These are phyloP conservation scores for Lactarius quietus DNA, from an alignment of 768 basidiomycete species.

Conservation along the genomic window DNA sequence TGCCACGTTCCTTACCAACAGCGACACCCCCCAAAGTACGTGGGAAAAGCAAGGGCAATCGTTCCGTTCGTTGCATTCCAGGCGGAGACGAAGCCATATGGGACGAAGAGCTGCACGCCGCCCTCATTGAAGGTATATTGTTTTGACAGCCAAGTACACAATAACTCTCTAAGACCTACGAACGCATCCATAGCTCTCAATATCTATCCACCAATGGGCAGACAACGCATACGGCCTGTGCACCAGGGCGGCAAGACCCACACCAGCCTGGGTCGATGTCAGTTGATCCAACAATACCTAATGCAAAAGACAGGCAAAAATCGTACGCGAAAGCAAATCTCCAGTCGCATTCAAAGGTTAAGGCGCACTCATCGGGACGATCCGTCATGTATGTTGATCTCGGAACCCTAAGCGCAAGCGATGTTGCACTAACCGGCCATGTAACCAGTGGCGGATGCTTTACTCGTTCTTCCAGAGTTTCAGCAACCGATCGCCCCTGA, in stretches of 20 bases:
- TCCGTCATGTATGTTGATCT: conserved; percentile 34
- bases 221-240: conserved; percentile 22
- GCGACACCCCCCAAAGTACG: conserved; percentile 11
- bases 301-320: conserved; percentile 38
- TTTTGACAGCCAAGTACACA: conserved; percentile 12
- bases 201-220: conserved; percentile 27
- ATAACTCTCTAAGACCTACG: background rate
- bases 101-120: conserved; percentile 24
- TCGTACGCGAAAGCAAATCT: conserved; percentile 40
- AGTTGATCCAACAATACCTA: conserved; percentile 39
- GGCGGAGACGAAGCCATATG: conserved; percentile 26
- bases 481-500: conserved; percentile 6
- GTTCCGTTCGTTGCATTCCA: conserved; percentile 25
- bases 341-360: conserved; percentile 39
- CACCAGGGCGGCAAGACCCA: conserved; percentile 5
- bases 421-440: background rate
- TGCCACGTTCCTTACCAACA: conserved; percentile 18
- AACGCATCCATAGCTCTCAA: conserved; percentile 16
- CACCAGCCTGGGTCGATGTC: conserved; percentile 36
- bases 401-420: background rate
- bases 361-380: conserved; percentile 36
- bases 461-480: conserved; percentile 17
- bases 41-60: conserved; percentile 25
- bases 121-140: conserved; percentile 25
- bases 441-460: conserved; percentile 11